Conservation (phyloP, 2,329 filamentous ascomycete species). For the Teratosphaeria zuluensis region DNA sequence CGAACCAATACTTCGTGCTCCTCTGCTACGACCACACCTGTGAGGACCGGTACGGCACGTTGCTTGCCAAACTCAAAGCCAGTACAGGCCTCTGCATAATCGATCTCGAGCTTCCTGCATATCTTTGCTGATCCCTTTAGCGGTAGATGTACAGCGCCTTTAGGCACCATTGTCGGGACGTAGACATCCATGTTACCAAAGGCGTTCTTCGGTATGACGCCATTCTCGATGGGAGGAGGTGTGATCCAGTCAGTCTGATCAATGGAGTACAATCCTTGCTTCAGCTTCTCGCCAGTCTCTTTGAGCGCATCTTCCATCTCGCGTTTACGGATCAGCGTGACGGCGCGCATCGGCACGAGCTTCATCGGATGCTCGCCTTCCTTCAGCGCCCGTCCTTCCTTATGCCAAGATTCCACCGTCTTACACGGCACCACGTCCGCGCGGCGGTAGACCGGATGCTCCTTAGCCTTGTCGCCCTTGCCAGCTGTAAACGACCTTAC, state of each 20-base stretch:
- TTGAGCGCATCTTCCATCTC: conserved; percentile 82
- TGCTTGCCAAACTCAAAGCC: conserved; percentile 95
- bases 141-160: conserved; percentile 74
- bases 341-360: conserved; percentile 78
- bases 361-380: conserved; percentile 69
- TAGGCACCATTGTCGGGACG: conserved; percentile 83
- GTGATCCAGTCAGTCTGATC: conserved; percentile 96
- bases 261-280: conserved; percentile 74
- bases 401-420: conserved; percentile 94
- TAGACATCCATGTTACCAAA: conserved; percentile 97
- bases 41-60: conserved; percentile 85
- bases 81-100: conserved; percentile 88
- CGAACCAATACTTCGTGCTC: conserved; percentile 67
- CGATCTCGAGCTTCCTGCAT: conserved; percentile 74
- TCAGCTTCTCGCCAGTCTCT: conserved; percentile 68
- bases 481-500: conserved; percentile 66
- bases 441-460: conserved; percentile 72
- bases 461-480: conserved; percentile 62
- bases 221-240: conserved; percentile 68
- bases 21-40: conserved; percentile 77
- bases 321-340: conserved; percentile 75
- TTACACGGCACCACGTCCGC: conserved; percentile 77
- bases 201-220: conserved; percentile 82
- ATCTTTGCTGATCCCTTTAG: conserved; percentile 66
- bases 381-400: conserved; percentile 74